Evolutionary conservation across 2,329 filamentous ascomycete genomes (phyloP), one percentile per base, ranked within the genome.

Genomic region (Coniella lustricola): DNA sequence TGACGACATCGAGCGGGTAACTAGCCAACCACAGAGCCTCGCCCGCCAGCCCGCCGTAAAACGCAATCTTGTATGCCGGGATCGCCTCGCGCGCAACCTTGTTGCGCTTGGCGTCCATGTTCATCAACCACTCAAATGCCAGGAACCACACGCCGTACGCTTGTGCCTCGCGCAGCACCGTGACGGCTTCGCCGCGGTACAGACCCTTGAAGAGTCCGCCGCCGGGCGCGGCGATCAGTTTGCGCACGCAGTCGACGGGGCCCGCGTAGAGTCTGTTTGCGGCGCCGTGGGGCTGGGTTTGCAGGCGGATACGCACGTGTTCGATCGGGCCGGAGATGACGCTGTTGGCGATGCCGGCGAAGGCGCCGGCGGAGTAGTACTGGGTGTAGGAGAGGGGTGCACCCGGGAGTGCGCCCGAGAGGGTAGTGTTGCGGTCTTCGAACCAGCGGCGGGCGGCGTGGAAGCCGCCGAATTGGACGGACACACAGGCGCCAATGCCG

Each of bases 381-480:
- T 98, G 89, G 1, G 70, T 66, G 69, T 95, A 95, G 18, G 79
- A 79, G 25, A 97, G 79, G 81, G 78, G 56, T 83, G 74, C 37
- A 72, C 69, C 44, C 81, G 74, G 40, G 75, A 75, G 16, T 13
- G 80, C 79, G 60, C 81, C 81, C 66, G 84, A 79, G 67, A 64
- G 57, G 55, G 69, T 66, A 54, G 73, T 64, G 68, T 95, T 95
- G 56, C 77, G 76, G 38, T 79, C 72, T 71, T 97, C 91, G 64
- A 98, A 82, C 61, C 79, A 84, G 51, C 93, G 87, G 52, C 88
- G 87, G 8, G 91, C 90, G 62, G 86, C 84, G 74, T 96, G 90
- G 76, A 97, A 98, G 60, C 87, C 93, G 55, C 90, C 93, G 67
- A 98, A 98, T 74, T 98, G 93, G 60, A 98, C 85, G n/a, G 90